Evolutionary conservation across 2,329 filamentous ascomycete species (phyloP), one percentile per base, ranked within the genome.

Genomic region (Mollisia scopiformis): DNA sequence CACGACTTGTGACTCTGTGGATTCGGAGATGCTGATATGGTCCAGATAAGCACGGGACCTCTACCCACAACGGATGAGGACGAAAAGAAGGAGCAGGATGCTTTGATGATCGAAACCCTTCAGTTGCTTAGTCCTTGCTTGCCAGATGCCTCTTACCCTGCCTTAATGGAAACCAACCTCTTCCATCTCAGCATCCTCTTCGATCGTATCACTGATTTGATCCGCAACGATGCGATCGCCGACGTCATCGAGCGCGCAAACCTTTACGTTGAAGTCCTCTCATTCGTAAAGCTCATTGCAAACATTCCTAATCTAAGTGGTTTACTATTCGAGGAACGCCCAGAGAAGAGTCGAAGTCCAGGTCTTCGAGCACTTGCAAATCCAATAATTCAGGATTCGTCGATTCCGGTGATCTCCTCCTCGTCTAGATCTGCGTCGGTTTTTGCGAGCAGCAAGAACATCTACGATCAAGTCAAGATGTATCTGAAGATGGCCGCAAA

Each of bases 221-320:
- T 68, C 27, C 61, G 61, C 8, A 66, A 68, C 54, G 64, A 68
- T 21, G 66, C 66, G 7, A 65, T 68, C n/a, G 55, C 57, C 10
- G 64, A 66, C 30, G 60, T 66, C 19, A 64, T 58, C 3, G 41
- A 62, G 27, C 54, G 64, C 11, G 50, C 51, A 1, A 55, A 63
- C 0, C 53, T 68, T 28, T 66, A 65, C 23, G 31, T 43, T 6
- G 62, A 62, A 41, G 53, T 63, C 14, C 55, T 62, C 25, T 54
- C 28, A 2, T 66, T 68, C 35, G 19, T 65, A 10, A 52, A 54
- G n/a, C 37, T 27, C 2, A 41, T 64, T 19, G 55, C 55, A 35
- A 37, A 53, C 16, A 47, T 61, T 21, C 59, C 62, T 14, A 51
- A 16, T 21, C 59, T 68, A 6, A 50, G 62, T 19, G 52, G 31